Conservation (phyloP, 1,284 basidiomycete genomes). For the Tremellales sp. region DNA sequence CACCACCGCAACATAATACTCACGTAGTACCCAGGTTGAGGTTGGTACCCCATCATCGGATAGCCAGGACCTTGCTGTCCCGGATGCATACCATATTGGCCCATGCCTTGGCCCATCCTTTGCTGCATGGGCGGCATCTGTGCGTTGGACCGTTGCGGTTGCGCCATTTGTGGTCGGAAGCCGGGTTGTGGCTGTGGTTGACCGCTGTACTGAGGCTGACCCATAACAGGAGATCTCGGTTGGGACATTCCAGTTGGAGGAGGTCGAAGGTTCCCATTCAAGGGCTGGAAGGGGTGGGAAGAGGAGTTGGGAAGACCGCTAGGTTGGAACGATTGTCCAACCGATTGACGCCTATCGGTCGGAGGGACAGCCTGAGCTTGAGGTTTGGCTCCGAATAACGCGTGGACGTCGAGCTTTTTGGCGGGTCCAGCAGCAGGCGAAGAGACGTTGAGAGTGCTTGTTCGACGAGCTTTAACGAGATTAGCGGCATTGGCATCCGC, state of each 20-base stretch:
- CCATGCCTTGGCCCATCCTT: constrained; percentile 20
- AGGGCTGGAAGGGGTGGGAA: constrained; percentile 14
- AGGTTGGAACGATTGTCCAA: constrained; percentile 22
- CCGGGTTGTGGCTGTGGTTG: constrained; percentile 30
- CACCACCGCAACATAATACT: constrained; percentile 12
- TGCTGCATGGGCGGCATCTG: constrained; percentile 4
- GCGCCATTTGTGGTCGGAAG: constrained; percentile 21
- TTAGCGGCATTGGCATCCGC: constrained; percentile 39
- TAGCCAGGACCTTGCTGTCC: constrained; percentile 27
- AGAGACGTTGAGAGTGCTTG: constrained; percentile 16
- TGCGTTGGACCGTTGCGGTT: constrained; percentile 10
- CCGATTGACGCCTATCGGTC: constrained; percentile 28
- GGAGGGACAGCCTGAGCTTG: constrained; percentile 13
- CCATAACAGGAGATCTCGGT: constrained; percentile 32
- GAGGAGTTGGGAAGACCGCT: constrained; percentile 24
- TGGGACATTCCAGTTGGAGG: constrained; percentile 10
- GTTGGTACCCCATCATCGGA: constrained; percentile 33
- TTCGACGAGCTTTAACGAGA: constrained; percentile 34
- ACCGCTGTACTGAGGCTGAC: constrained; percentile 15
- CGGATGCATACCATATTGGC: constrained; percentile 33
- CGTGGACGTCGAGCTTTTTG: constrained; percentile 38
- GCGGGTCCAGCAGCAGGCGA: constrained; percentile 37
- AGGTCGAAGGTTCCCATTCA: too few relatives aligned
- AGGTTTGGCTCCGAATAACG: constrained; percentile 39
- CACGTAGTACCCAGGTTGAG: constrained; percentile 32